Base-by-base conservation (phyloP, 2,329 filamentous ascomycete genomes). In the Hypoxylon rubiginosum region DNA sequence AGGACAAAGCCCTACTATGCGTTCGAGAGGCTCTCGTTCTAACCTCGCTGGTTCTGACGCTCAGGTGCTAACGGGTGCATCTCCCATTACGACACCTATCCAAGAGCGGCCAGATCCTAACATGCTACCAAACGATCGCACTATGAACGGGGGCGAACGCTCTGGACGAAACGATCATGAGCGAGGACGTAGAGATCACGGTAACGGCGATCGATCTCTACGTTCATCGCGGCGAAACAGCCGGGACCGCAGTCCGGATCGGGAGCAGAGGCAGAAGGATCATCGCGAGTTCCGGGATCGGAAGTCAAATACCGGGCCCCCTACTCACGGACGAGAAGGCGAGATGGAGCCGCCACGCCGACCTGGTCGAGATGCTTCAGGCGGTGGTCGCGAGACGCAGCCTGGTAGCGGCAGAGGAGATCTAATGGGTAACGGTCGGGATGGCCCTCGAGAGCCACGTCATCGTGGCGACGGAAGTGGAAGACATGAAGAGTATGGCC, bases 1-100 rank as follows among this genome's bases (percentile, higher is more conserved):
- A 68, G 83, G 86, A 74, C 82, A 77, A 30, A 80, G 78, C 48
- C 79, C 77, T 9, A 77, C 71, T 41, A 69, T 77, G 36, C 76
- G 79, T 72, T 79, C 62, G 67, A 79, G 67, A 74, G 75, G 68
- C 78, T 79, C 72, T 66, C 79, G 82, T 13, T 79, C 79, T 56
- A 82, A 81, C 62, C 73, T 88, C 36, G 84, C 80, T 17, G 83
- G 82, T 17, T 88, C 86, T 2, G 86, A 89, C 68, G 84, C 83
- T 1, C 87, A 89, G 71, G 84, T 86, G 4, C 79, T 88, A 2
- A 84, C 84, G 0, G 85, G 86, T 21, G 84, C 83, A 17, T 86
- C 87, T 24, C 84, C 83, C 19, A 79, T 80, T 19, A 79, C 79
- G 51, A 86, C 85, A 2, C 84, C 85, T 0, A 73, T 79, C 3